Evolutionary conservation across 2,329 filamentous ascomycete genomes (phyloP).

Genomic region (Colletotrichum godetiae): DNA sequence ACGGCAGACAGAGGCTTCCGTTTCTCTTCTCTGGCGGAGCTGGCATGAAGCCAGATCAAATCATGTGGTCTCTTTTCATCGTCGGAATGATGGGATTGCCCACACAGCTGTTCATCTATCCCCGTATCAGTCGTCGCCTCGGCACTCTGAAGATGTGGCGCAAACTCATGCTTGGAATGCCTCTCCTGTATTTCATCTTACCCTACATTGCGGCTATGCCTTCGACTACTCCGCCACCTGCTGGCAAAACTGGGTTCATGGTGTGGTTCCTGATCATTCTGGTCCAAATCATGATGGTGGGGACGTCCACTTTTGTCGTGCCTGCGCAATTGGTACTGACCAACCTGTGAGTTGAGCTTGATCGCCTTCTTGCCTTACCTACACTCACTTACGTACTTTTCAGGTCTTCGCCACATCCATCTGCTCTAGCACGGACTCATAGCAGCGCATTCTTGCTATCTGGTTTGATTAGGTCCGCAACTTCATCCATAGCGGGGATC

Average conservation of each 20-base stretch:
- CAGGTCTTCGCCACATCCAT: conserved; percentile 25
- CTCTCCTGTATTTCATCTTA: conserved; percentile 1
- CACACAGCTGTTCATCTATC: background rate
- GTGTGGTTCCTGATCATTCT: conserved; percentile 20
- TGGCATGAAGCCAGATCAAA: background rate
- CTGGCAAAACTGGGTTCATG: conserved; percentile 11
- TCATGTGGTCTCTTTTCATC: background rate
- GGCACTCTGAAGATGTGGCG: conserved; percentile 20
- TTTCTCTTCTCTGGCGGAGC: background rate
- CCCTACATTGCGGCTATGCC: conserved; percentile 22
- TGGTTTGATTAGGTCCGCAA: conserved; percentile 13
- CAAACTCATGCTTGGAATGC: conserved; percentile 13
- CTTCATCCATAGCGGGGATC: conserved; percentile 11
- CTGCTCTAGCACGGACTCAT: conserved; percentile 19
- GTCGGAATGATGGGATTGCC: background rate
- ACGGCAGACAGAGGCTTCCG: background rate
- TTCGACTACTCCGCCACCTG: conserved; percentile 1
- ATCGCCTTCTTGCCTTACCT: background rate
- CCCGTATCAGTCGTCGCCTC: conserved; percentile 6
- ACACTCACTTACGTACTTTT: background rate
- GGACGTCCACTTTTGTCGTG: conserved; percentile 21
- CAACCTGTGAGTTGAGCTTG: conserved; percentile 3
- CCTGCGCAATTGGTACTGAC: conserved; percentile 21
- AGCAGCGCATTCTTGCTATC: conserved; percentile 23
- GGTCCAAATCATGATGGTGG: conserved; percentile 15